phyloP scores from a whole-genome alignment of 345 rosid species.

The Gossypium bickii region DNA sequence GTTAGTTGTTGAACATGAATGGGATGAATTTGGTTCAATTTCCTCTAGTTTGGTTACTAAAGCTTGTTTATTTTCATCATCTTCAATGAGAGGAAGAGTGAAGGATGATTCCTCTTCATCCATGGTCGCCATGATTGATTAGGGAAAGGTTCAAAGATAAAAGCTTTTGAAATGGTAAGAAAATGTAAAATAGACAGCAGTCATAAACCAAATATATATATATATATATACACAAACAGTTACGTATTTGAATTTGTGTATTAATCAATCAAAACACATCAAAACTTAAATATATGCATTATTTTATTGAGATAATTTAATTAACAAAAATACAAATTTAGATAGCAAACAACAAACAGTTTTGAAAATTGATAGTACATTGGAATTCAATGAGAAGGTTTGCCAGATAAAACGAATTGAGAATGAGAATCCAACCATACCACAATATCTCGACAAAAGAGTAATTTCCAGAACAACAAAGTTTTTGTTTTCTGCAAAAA shows the following conservation, averaged over 20 bases:
- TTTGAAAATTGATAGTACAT: no score
- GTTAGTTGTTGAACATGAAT: constrained; percentile 19
- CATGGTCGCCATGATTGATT: constrained; percentile 17
- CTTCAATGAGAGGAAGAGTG: constrained; percentile 29
- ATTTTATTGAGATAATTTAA: not conserved
- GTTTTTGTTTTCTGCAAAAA: no score
- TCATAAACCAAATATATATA: no score
- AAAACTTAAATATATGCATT: not conserved
- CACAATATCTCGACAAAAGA: not conserved
- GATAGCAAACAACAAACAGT: not conserved
- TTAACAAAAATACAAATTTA: not conserved
- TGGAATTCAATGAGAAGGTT: no score
- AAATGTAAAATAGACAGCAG: not conserved
- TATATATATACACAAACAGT: not conserved
- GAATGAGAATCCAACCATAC: not conserved
- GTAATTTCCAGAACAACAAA: not conserved
- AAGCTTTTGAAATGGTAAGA: not conserved
- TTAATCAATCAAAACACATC: not conserved
- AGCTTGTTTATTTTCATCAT: not conserved
- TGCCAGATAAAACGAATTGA: no score
- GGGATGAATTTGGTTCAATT: constrained; percentile 25
- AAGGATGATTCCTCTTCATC: constrained; percentile 8
- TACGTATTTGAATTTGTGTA: not conserved
- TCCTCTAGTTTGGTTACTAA: constrained; percentile 26
- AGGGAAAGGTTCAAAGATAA: not conserved